Conservation (phyloP, 306 rosid genomes). For the Lathyrus sativus region DNA sequence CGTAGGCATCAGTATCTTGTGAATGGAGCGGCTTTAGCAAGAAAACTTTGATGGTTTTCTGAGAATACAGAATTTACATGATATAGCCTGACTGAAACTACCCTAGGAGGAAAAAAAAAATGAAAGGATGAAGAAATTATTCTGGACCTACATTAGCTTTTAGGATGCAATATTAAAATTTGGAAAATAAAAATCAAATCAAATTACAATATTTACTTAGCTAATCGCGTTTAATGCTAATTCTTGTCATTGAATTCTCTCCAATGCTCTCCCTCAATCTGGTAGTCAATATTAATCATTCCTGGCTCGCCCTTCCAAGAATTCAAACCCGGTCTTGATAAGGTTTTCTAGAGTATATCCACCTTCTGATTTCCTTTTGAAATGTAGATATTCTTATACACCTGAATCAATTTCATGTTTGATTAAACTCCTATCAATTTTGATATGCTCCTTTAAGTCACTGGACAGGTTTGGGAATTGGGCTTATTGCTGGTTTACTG, state of each 20-base stretch:
- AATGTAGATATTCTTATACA: no score
- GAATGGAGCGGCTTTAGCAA: slow-evolving; percentile 11
- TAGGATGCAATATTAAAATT: background rate
- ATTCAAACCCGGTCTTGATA: background rate
- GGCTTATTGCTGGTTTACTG: background rate
- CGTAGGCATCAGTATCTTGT: slow-evolving; percentile 2
- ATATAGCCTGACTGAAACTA: background rate
- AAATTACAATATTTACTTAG: background rate
- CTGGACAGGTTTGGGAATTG: background rate
- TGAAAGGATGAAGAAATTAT: background rate
- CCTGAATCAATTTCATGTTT: background rate
- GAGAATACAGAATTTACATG: background rate
- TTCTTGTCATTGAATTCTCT: background rate
- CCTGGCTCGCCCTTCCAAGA: background rate
- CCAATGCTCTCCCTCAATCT: background rate
- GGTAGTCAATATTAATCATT: background rate
- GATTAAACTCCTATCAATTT: background rate
- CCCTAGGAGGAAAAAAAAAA: slow-evolving; percentile 10
- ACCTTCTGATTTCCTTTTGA: background rate
- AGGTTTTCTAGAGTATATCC: background rate
- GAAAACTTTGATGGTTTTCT: slow-evolving; percentile 2
- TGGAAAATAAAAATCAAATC: background rate
- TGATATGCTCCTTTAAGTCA: background rate
- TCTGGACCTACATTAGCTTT: background rate
- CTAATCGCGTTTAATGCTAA: background rate